Percentiles rank a stretch among this genome's conserved stretches.
phyloP scores from a whole-genome alignment of 2,329 filamentous ascomycete genomes.

The Berkeleyomyces basicola region DNA sequence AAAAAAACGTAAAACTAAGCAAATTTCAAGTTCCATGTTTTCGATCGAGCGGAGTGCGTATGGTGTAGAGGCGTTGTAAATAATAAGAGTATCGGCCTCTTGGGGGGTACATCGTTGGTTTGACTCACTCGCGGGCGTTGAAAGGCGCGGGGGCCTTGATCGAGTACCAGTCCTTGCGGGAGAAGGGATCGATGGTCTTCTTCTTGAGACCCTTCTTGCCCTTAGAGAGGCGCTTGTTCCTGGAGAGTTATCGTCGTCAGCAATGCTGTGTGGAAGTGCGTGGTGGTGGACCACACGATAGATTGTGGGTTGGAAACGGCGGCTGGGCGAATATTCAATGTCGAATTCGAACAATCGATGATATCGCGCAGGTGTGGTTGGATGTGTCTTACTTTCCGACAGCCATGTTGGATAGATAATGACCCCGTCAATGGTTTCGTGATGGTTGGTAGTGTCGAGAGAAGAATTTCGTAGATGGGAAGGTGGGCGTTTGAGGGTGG shows the following conservation, averaged over 20 bases:
- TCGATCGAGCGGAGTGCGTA: neutral
- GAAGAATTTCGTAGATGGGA: constrained; percentile 12
- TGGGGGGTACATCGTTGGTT: neutral
- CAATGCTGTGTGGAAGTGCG: constrained; percentile 8
- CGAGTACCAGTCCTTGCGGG: constrained; percentile 98
- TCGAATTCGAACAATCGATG: neutral
- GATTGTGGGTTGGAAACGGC: neutral
- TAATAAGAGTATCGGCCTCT: neutral
- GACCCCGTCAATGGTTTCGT: constrained; percentile 28
- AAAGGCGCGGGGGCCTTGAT: constrained; percentile 97
- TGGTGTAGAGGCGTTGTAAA: neutral
- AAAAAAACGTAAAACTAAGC: neutral
- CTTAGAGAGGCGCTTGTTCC: constrained; percentile 99
- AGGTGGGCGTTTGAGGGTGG: constrained; percentile 13
- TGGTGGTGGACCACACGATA: neutral
- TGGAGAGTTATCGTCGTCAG: constrained; percentile 23
- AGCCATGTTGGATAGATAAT: constrained; percentile 39
- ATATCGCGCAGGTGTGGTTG: neutral
- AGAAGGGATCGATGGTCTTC: constrained; percentile 94
- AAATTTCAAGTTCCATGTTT: neutral
- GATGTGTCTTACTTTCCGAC: constrained; percentile 38
- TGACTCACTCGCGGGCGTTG: constrained; percentile 82
- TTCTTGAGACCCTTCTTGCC: constrained; percentile 99
- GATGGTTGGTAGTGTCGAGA: constrained; percentile 20
- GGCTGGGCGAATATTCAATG: neutral